Evolutionary conservation across 2,329 filamentous ascomycete species (phyloP).

Genomic region (Dactylellina parvicollis): DNA sequence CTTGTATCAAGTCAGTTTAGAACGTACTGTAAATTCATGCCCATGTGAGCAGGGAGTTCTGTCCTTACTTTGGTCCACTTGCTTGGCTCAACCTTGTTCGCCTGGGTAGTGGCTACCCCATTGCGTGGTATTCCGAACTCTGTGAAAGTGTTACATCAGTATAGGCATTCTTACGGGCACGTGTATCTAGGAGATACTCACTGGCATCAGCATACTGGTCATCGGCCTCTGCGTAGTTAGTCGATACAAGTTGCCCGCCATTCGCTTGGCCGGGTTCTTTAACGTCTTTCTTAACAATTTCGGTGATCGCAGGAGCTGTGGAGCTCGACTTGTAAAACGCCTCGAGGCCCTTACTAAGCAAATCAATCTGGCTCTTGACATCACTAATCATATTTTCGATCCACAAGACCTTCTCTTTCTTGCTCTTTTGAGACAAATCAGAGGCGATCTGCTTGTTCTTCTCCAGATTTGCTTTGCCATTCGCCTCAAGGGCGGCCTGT

Average conservation of each 20-base stretch:
- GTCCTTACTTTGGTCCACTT: conserved; percentile 25
- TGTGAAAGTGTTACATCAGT: conserved; percentile 18
- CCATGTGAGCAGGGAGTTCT: conserved; percentile 6
- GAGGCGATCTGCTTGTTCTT: conserved; percentile 21
- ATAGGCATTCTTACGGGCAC: conserved; percentile 14
- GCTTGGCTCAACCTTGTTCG: conserved; percentile 17
- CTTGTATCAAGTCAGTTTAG: conserved; percentile 12
- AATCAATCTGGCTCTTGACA: conserved; percentile 15
- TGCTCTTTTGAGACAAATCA: conserved; percentile 20
- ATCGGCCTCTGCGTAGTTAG: conserved; percentile 15
- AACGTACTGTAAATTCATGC: conserved; percentile 22
- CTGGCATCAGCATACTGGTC: conserved; percentile 22
- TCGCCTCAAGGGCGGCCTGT: conserved; percentile 15
- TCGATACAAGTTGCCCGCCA: conserved; percentile 9
- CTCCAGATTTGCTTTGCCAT: conserved; percentile 15
- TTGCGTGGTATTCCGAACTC: conserved; percentile 27
- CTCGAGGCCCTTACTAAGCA: conserved; percentile 22
- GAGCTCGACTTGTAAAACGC: conserved; percentile 25
- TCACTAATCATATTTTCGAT: conserved; percentile 25
- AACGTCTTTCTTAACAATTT: conserved; percentile 23
- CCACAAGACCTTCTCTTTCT: conserved; percentile 20
- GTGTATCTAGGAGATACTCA: conserved; percentile 19
- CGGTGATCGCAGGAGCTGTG: conserved; percentile 23
- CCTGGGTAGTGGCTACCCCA: conserved; percentile 17
- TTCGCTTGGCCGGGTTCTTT: conserved; percentile 21